Conservation (phyloP, 257 asterid genomes). For the Solanum gandarillasii region DNA sequence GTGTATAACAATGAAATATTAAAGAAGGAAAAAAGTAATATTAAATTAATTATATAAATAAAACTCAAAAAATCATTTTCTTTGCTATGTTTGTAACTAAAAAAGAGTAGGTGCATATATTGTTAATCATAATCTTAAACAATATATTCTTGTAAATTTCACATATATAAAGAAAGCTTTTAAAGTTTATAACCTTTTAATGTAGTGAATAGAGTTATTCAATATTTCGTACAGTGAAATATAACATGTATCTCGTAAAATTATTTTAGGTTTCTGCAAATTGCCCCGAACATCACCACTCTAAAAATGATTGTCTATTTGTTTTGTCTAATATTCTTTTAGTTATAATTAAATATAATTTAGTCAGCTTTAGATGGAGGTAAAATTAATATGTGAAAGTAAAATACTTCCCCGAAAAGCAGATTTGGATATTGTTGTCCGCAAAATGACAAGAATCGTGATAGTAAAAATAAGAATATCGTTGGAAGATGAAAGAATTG, state of each 20-base stretch:
- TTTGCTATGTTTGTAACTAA: too few species aligned
- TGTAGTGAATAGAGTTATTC: neutral
- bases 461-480: neutral
- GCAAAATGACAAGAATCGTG: too few species aligned
- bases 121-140: too few species aligned
- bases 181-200: neutral
- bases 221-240: neutral
- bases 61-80: too few species aligned
- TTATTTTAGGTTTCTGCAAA: accelerated
- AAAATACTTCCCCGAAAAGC: neutral
- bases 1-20: too few species aligned
- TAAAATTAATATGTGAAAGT: neutral
- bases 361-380: neutral
- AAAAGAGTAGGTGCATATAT: too few species aligned
- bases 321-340: neutral
- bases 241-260: neutral
- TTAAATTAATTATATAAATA: too few species aligned
- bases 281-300: neutral
- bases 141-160: too few species aligned
- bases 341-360: neutral
- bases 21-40: too few species aligned
- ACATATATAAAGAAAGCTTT: neutral
- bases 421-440: neutral
- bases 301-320: neutral
- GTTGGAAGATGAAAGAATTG: neutral